A percentile compares a stretch with the other conserved stretches of the same genome.
Evolutionary conservation across 2,329 filamentous ascomycete genomes (phyloP).

Genomic region (Cladosporium sphaerospermum): DNA sequence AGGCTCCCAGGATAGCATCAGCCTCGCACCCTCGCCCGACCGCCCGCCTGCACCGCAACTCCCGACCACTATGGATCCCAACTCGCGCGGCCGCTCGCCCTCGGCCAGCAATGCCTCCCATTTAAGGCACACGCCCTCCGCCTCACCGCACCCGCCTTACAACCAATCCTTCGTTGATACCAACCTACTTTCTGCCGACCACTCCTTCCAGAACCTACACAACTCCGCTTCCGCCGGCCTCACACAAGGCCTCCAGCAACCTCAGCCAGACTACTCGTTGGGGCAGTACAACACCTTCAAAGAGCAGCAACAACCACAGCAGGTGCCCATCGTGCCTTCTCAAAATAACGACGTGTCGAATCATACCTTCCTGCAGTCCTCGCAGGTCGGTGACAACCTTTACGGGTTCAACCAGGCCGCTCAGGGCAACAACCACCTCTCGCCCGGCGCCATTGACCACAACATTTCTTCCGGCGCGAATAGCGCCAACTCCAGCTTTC

Average conservation of each 20-base stretch:
- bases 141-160: conserved; percentile 24
- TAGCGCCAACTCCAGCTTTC: conserved; percentile 45
- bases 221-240: conserved; percentile 27
- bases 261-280: conserved; percentile 35
- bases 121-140: conserved; percentile 26
- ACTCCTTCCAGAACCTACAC: conserved; percentile 19
- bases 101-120: conserved; percentile 20
- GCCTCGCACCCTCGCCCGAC: not conserved
- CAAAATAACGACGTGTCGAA: conserved; percentile 34
- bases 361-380: conserved; percentile 37
- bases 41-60: not conserved
- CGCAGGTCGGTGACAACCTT: conserved; percentile 49
- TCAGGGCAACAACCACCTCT: conserved; percentile 20
- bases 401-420: conserved; percentile 12
- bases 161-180: conserved; percentile 17
- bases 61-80: conserved; percentile 9
- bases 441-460: conserved; percentile 18
- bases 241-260: conserved; percentile 41
- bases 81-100: conserved; percentile 23
- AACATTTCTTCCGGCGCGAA: conserved; percentile 1
- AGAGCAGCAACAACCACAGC: conserved; percentile 31
- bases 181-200: conserved; percentile 13
- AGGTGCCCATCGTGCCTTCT: conserved; percentile 22
- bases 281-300: conserved; percentile 22
- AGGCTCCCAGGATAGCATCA: conserved; percentile 11